Conservation (phyloP, 768 basidiomycete genomes). For the Rossbeevera mucosa region DNA sequence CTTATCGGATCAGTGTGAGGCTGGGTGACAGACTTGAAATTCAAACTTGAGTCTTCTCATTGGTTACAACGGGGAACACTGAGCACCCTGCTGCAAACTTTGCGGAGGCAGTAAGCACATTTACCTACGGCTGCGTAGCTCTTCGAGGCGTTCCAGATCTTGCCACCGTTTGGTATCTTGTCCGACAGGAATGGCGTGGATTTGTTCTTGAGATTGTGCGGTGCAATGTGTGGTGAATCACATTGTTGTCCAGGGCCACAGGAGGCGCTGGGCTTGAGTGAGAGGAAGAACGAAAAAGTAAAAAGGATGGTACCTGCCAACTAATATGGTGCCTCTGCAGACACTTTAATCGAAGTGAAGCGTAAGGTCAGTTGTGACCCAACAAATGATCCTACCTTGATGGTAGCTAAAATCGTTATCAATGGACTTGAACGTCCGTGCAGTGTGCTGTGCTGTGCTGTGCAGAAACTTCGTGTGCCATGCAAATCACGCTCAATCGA, state of each 20-base stretch:
- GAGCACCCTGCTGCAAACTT: neutral
- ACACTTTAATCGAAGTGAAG: neutral
- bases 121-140: neutral
- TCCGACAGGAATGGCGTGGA: neutral
- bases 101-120: neutral
- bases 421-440: neutral
- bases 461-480: neutral
- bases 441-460: too few relatives aligned
- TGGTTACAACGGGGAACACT: neutral
- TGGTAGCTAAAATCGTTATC: neutral
- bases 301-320: neutral
- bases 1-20: neutral
- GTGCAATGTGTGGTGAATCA: neutral
- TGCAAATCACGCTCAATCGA: neutral
- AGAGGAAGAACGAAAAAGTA: neutral
- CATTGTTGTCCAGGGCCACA: neutral
- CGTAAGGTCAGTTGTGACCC: neutral
- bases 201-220: neutral
- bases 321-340: neutral
- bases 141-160: neutral
- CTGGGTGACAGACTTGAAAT: neutral
- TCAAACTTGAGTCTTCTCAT: neutral
- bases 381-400: neutral
- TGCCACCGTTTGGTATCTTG: neutral
- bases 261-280: neutral